Base-by-base conservation (phyloP, 1,284 basidiomycete genomes). In the Uromyces viciae-fabae region DNA sequence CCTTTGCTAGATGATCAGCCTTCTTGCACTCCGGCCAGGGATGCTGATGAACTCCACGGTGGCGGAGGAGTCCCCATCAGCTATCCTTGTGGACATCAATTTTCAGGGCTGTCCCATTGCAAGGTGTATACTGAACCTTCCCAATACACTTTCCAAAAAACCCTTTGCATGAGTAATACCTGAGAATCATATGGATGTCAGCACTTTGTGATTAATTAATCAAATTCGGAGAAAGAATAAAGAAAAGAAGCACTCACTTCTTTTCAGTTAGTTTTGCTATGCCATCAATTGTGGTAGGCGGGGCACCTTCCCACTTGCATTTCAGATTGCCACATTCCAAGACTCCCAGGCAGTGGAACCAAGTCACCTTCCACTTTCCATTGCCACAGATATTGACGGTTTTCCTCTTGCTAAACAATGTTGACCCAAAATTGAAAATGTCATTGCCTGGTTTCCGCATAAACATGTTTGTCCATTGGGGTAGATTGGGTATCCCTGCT, bases 21-120 rank as follows among this genome's bases (percentile, higher is more conserved):
- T 75, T 60, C 38, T 75, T 75, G 0, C 33, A 25, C 36, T 62
- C n/a, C 3, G 58, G 74, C 73, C 73, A 75, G 5, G 54, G 46
- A 36, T 75, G 73, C n/a, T 75, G 9, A n/a, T 75, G 73, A 54
- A 36, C 25, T 7, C 54, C 54, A 43, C 2, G 43, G 33, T 75
- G 74, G 11, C 11, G 28, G 19, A 75, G 74, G 14, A 75, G 25
- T 42, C 9, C 22, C 74, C 54, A 60, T 4, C 40, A 11, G 11
- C 54, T 75, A 17, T 7, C 28, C 2, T 54, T 60, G 8, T 64
- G 31, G n/a, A 14, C 19, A 46, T 75, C 56, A 15, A 75, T 15
- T 11, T 25, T 3, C 15, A 33, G 43, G 74, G 25, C 19, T 4
- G 74, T 75, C 1, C 17, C 43, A 9, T n/a, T 31, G 43, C 74